Evolutionary conservation across 225 moss, liverwort and hornwort genomes (phyloP), one percentile per base, ranked within the genome.

Genomic region (Rhytidiadelphus loreus): DNA sequence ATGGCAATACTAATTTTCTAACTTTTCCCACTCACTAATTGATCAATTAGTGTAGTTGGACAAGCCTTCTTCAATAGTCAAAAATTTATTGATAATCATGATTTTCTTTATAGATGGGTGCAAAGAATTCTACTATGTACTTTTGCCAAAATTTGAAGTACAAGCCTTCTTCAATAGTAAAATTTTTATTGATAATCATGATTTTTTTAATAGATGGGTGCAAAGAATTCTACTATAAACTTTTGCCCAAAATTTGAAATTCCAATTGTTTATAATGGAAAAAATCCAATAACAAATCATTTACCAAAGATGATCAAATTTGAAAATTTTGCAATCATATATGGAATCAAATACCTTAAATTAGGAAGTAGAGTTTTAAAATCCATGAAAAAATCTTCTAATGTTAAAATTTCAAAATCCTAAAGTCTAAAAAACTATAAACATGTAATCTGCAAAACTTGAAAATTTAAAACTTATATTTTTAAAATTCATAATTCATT

Each of bases 11-110:
- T 41, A 41, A 14, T 39, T 52, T 52, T 76, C 4, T 23, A 12
- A 52, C 3, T 52, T 76, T 35, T 76, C 0, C 21, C 5, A 48
- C 4, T 48, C 8, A 33, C 13, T 35, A 35, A 52, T 22, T 0
- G 0, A 52, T 52, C 5, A 20, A 33, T 33, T 1, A 52, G 0
- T 21, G 7, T 33, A 21, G 1, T 21, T 3, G 5, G 12, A 32
- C 0, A 1, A 32, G 32, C 50, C 32, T 20, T 50, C 12, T 25
- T 41, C 3, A 41, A 26, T 41, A 41, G 8, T 4, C 1, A 39
- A 41, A 46, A 15, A 24, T n/a, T n/a, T n/a, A n/a, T n/a, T n/a
- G n/a, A n/a, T n/a, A n/a, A n/a, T n/a, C n/a, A n/a, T n/a, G n/a
- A n/a, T n/a, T n/a, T n/a, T n/a, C n/a, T n/a, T n/a, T n/a, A n/a